phyloP scores from a whole-genome alignment of 805 yeast genomes.

The Priceomyces melissophilus region DNA sequence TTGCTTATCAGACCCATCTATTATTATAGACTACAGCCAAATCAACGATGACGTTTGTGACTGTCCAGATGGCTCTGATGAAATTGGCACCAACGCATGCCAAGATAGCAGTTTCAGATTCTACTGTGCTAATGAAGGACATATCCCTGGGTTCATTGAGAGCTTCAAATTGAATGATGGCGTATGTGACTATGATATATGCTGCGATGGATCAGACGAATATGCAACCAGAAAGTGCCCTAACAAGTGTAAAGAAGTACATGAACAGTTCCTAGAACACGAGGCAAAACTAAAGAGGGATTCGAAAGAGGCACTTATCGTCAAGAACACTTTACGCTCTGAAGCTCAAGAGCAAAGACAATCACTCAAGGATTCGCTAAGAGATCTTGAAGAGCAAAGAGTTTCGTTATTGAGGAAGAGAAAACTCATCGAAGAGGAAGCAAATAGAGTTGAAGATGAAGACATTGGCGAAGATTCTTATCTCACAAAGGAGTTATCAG shows the following conservation, averaged over 20 bases:
- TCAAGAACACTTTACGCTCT: constrained; percentile 23
- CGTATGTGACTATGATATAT: constrained; percentile 78
- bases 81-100: constrained; percentile 93
- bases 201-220: constrained; percentile 97
- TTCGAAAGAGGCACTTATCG: constrained; percentile 22
- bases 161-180: constrained; percentile 80
- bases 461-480: constrained; percentile 4
- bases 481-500: constrained; percentile 14
- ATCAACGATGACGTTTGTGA: constrained; percentile 91
- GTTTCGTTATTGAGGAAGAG: constrained; percentile 7
- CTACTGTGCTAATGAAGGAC: constrained; percentile 78
- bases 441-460: constrained; percentile 4
- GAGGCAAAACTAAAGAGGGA: constrained; percentile 10
- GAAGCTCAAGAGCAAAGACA: constrained; percentile 13
- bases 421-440: constrained; percentile 2
- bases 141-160: constrained; percentile 58
- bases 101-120: constrained; percentile 38
- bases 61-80: constrained; percentile 97
- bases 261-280: constrained; percentile 27
- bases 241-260: constrained; percentile 51
- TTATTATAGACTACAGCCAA: constrained; percentile 54
- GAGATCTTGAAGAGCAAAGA: constrained; percentile 4
- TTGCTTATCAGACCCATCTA: constrained; percentile 68
- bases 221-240: constrained; percentile 46
- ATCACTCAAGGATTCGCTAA: not conserved